Percentiles rank a stretch among this genome's conserved stretches.
phyloP scores from a whole-genome alignment of 2,329 filamentous ascomycete genomes.

The Fusarium buxicola region DNA sequence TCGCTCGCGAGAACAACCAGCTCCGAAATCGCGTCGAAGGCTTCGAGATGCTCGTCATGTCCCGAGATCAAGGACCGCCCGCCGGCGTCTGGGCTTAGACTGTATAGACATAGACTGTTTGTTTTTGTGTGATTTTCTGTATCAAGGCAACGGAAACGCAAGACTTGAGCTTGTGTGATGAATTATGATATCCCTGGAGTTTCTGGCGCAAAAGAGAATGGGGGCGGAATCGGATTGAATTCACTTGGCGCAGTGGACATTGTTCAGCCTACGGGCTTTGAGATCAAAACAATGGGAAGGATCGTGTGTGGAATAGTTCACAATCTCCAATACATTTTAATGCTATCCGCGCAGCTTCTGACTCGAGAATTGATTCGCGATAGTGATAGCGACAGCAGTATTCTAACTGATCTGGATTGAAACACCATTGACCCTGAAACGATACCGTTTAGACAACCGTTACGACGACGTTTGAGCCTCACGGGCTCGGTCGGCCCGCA shows the following conservation, averaged over 20 bases:
- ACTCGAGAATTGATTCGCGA: background rate
- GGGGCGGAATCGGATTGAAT: conserved; percentile 21
- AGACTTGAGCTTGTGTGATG: conserved; percentile 38
- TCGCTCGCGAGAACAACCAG: conserved; percentile 49
- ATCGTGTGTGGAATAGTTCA: conserved; percentile 35
- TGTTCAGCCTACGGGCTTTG: conserved; percentile 29
- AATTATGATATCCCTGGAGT: conserved; percentile 45
- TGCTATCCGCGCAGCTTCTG: conserved; percentile 12
- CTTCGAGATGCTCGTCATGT: conserved; percentile 48
- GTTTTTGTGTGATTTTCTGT: conserved; percentile 26
- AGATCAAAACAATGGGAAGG: conserved; percentile 30
- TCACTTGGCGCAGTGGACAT: conserved; percentile 35
- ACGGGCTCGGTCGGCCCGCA: conserved; percentile 14
- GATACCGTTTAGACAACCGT: background rate
- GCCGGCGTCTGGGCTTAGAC: conserved; percentile 44
- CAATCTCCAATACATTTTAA: conserved; percentile 45
- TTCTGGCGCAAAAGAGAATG: conserved; percentile 35
- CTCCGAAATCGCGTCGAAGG: conserved; percentile 48
- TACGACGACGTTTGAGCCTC: conserved; percentile 5
- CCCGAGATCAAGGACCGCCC: conserved; percentile 40
- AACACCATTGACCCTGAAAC: background rate
- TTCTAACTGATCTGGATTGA: background rate
- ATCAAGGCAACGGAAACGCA: conserved; percentile 23
- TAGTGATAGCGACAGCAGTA: background rate
- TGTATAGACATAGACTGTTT: conserved; percentile 15